Conservation (phyloP, 805 yeast genomes). For the Wickerhamiella shivajii region DNA sequence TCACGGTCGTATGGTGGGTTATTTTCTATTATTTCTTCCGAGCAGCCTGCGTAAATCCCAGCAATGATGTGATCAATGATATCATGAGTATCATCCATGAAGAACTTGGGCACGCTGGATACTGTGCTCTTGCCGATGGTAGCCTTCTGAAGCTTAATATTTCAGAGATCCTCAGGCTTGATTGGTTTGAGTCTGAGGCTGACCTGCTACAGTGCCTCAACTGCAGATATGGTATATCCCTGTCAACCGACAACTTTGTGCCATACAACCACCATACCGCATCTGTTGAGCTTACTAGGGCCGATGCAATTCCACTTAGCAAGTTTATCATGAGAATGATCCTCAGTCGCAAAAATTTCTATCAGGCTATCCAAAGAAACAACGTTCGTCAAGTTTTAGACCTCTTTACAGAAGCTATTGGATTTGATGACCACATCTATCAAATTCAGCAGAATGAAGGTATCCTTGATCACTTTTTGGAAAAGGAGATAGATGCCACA, state of each 20-base stretch:
- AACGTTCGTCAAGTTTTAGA: conserved; percentile 27
- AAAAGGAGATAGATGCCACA: neutral
- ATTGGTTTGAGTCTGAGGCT: conserved; percentile 36
- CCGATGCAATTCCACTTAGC: conserved; percentile 29
- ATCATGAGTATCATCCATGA: conserved; percentile 52
- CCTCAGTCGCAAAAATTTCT: conserved; percentile 41
- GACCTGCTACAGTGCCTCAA: conserved; percentile 65
- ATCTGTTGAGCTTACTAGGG: conserved; percentile 27
- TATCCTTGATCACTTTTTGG: conserved; percentile 33
- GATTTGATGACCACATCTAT: conserved; percentile 16
- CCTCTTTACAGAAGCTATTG: conserved; percentile 9
- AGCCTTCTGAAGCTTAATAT: conserved; percentile 48
- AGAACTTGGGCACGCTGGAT: conserved; percentile 51
- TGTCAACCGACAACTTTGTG: conserved; percentile 42
- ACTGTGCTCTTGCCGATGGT: conserved; percentile 56
- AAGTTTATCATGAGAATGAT: conserved; percentile 42
- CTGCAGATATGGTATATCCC: conserved; percentile 59
- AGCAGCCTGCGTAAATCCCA: conserved; percentile 14
- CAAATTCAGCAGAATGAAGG: conserved; percentile 23
- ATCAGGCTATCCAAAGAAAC: conserved; percentile 43
- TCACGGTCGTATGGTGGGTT: conserved; percentile 25
- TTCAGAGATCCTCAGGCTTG: conserved; percentile 32
- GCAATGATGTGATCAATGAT: conserved; percentile 25
- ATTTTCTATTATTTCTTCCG: conserved; percentile 28
- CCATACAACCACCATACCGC: conserved; percentile 54